Evolutionary conservation across 2,329 filamentous ascomycete species (phyloP), one percentile per base, ranked within the genome.

Genomic region (Ophiostoma ulmi): DNA sequence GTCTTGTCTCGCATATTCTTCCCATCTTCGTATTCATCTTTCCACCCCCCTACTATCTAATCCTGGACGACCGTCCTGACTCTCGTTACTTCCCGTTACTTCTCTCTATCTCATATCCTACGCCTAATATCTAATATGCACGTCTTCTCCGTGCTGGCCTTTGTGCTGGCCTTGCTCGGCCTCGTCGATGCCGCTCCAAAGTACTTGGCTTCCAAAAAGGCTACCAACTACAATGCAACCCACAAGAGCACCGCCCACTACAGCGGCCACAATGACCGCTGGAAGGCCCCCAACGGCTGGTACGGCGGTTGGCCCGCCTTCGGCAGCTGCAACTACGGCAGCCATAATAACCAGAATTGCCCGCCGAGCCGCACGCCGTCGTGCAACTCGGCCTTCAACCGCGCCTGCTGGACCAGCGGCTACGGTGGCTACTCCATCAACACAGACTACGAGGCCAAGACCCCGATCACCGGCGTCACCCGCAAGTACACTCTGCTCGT

Each of bases 391-490:
- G 20, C 72, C 5, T 20, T 38, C 1, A 71, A 74, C 70, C 72
- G 74, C 10, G 68, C 66, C 7, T 75, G 73, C 67, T 75, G 74
- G 74, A 58, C 38, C 13, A 22, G 36, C 65, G 36, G 36, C 22
- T 74, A 71, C 14, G 39, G 22, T n/a, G 36, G 36, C 22, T 75
- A 71, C 14, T 35, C 70, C 36, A 72, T 75, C 68, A 71, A 72
- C 69, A 74, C 74, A 0, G 74, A 75, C 70, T 75, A 75, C 41
- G 73, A 74, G 52, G 14, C 13, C 6, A 70, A 6, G 22, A 69
- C 63, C 10, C 74, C 74, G 1, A 20, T 1, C 26, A 75, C 74
- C 6, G 72, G 73, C 14, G 70, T 73, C 0, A 71, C 68, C 10
- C 71, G 72, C 6, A n/a, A 74, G 73, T 75, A 75, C 67, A 69